These are phyloP conservation scores for Lentithecium fluviatile DNA, from an alignment of 495 filamentous ascomycete genomes.

Conservation along the genomic window DNA sequence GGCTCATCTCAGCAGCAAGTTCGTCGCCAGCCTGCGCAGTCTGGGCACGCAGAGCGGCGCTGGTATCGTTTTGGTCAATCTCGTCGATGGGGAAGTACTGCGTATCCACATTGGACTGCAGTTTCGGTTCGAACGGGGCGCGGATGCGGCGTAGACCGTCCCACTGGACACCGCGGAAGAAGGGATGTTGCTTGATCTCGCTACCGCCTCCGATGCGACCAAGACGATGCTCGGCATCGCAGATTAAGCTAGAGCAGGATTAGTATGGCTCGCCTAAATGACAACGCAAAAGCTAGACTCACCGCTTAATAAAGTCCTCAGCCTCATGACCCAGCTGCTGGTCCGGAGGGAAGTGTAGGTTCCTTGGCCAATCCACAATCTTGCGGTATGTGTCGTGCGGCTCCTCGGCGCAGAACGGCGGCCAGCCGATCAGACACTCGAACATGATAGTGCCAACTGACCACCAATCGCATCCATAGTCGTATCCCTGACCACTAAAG, in stretches of 20 bases:
- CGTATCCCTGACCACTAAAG: constrained; percentile 93
- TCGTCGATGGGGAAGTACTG: constrained; percentile 98
- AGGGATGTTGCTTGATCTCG: constrained; percentile 89
- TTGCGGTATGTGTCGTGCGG: constrained; percentile 97
- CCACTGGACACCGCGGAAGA: constrained; percentile 96
- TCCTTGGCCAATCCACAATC: constrained; percentile 96
- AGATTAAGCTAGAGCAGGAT: constrained; percentile 66
- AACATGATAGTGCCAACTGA: constrained; percentile 99
- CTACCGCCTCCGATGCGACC: constrained; percentile 75
- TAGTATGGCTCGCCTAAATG: constrained; percentile 6
- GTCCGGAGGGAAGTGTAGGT: constrained; percentile 95
- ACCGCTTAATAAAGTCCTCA: constrained; percentile 84
- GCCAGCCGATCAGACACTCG: constrained; percentile 98
- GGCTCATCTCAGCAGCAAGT: constrained; percentile 76
- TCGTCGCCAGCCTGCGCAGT: constrained; percentile 59
- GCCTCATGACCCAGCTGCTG: constrained; percentile 82
- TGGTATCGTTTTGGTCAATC: constrained; percentile 89
- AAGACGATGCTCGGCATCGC: constrained; percentile 85
- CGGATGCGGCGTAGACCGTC: constrained; percentile 86
- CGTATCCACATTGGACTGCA: constrained; percentile 91
- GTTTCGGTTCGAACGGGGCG: constrained; percentile 90
- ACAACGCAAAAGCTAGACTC: constrained; percentile 33
- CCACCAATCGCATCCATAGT: constrained; percentile 99
- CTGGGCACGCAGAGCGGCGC: constrained; percentile 65
- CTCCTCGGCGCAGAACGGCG: constrained; percentile 97